Conservation (phyloP, 192 early-diverging fungal species). For the Chytriomyces sp. region DNA sequence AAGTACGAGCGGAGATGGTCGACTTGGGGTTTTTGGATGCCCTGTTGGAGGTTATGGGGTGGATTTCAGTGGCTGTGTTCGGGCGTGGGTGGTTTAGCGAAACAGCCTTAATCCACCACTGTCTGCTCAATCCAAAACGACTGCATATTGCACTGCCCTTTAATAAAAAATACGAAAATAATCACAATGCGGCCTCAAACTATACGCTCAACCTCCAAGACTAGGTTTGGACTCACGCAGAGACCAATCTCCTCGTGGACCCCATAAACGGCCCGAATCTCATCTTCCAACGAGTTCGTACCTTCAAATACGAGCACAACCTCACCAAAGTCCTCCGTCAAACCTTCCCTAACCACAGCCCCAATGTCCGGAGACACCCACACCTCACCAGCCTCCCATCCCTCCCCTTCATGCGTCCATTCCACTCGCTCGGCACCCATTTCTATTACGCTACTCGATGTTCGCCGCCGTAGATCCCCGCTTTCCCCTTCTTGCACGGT, state of each 20-base stretch:
- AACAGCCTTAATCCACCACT: too few relatives aligned
- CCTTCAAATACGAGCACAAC: constrained; percentile 1
- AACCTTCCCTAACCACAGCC: background rate
- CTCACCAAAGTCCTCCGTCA: background rate
- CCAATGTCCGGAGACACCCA: constrained; percentile 36
- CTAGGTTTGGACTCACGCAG: constrained; percentile 33
- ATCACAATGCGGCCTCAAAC: too few relatives aligned
- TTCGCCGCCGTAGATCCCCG: background rate
- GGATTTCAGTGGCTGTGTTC: too few relatives aligned
- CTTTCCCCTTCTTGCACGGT: background rate
- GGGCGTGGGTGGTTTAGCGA: too few relatives aligned
- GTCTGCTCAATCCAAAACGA: too few relatives aligned
- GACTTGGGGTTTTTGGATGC: too few relatives aligned
- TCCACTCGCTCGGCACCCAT: background rate
- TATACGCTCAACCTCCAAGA: constrained; percentile 6
- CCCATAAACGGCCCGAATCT: constrained; percentile 26
- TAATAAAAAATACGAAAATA: background rate
- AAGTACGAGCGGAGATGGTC: too few relatives aligned
- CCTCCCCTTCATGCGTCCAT: constrained; percentile 26
- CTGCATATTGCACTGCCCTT: background rate
- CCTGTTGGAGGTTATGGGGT: too few relatives aligned
- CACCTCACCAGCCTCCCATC: constrained; percentile 37
- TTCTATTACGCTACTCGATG: too few relatives aligned
- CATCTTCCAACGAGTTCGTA: constrained; percentile 11
- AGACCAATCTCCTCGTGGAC: constrained; percentile 26